These are phyloP conservation scores for Schizosaccharomyces lindneri DNA, from an alignment of 805 yeast species.

Conservation along the genomic window DNA sequence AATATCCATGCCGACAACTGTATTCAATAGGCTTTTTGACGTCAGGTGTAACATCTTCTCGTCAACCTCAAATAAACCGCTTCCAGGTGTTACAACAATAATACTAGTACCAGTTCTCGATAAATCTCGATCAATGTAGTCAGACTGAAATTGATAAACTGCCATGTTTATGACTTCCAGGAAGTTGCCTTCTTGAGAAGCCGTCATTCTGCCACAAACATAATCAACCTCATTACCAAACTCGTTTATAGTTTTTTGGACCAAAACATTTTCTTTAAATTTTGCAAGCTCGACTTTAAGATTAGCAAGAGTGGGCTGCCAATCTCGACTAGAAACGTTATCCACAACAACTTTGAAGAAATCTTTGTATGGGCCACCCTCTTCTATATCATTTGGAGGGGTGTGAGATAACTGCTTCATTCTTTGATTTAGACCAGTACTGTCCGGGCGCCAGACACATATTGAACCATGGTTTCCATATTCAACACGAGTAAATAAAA, in stretches of 20 bases:
- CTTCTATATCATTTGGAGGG: background rate
- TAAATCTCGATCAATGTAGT: constrained; percentile 62
- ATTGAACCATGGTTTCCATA: constrained; percentile 17
- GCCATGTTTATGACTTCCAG: constrained; percentile 74
- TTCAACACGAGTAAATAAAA: constrained; percentile 51
- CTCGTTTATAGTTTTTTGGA: constrained; percentile 16
- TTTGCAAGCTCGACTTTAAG: constrained; percentile 63
- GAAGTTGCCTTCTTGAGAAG: constrained; percentile 73
- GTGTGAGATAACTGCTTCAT: background rate
- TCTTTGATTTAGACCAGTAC: background rate
- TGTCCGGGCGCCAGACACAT: background rate
- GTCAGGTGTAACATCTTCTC: constrained; percentile 50
- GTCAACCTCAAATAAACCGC: constrained; percentile 83
- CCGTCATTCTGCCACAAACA: constrained; percentile 43
- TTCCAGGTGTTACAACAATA: constrained; percentile 68
- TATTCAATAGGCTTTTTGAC: constrained; percentile 43
- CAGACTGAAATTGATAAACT: constrained; percentile 46
- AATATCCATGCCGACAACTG: constrained; percentile 72
- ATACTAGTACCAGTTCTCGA: constrained; percentile 82
- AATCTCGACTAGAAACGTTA: constrained; percentile 64
- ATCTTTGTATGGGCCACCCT: constrained; percentile 18
- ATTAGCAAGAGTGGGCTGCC: constrained; percentile 82
- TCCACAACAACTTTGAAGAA: constrained; percentile 86
- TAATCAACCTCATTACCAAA: constrained; percentile 12
- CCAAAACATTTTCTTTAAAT: constrained; percentile 49